Evolutionary conservation across 345 rosid species (phyloP).

Genomic region (Cardamine resedifolia): DNA sequence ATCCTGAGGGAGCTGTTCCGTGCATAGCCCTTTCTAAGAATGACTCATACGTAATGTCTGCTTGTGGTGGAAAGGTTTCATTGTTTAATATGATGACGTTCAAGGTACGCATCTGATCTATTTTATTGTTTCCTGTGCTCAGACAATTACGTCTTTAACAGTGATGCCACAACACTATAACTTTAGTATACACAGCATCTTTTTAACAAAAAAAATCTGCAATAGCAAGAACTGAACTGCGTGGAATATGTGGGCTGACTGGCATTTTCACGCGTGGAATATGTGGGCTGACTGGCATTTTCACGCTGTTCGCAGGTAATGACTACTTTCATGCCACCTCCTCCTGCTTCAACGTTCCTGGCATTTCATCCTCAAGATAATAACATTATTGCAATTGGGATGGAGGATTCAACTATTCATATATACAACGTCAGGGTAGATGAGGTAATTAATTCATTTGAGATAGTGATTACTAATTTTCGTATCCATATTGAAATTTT

Average conservation of each 20-base stretch:
- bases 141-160: constrained; percentile 9
- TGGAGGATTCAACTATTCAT: constrained; percentile 55
- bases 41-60: constrained; percentile 67
- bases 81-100: constrained; percentile 64
- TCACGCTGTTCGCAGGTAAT: constrained; percentile 44
- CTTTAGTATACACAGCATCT: not conserved
- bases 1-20: constrained; percentile 52
- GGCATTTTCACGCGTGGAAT: not conserved
- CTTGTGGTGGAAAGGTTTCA: constrained; percentile 58
- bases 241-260: constrained; percentile 2
- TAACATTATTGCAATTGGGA: constrained; percentile 59
- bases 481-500: not conserved
- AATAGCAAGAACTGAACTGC: not conserved
- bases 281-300: not conserved
- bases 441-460: constrained; percentile 40
- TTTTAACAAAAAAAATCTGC: not conserved
- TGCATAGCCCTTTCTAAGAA: constrained; percentile 62
- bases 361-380: constrained; percentile 62
- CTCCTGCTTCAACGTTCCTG: constrained; percentile 56
- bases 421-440: constrained; percentile 60
- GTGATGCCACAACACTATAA: not conserved
- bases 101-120: constrained; percentile 36
- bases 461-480: not conserved
- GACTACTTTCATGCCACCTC: constrained; percentile 63
- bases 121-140: not conserved